Conservation (phyloP, 2,329 filamentous ascomycete genomes). For the Talaromyces albobiverticillius region DNA sequence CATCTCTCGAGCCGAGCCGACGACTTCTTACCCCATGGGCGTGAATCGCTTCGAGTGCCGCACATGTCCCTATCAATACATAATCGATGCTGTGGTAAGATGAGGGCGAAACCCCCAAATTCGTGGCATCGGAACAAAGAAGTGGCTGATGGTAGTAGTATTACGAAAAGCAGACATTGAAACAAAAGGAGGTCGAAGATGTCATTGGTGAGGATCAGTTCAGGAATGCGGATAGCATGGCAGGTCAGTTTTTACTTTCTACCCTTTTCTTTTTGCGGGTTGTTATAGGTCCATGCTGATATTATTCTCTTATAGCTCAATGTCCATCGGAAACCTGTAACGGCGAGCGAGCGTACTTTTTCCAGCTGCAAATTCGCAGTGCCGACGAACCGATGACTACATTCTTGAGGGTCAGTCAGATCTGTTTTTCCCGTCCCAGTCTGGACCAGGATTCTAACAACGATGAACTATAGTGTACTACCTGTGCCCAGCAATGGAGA, state of each 20-base stretch:
- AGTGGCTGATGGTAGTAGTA: conserved; percentile 44
- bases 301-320: conserved; percentile 55
- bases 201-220: conserved; percentile 84
- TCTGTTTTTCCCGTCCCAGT: too few relatives aligned
- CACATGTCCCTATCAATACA: conserved; percentile 89
- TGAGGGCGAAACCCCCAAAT: background rate
- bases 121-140: background rate
- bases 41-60: conserved; percentile 89
- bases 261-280: conserved; percentile 7
- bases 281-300: conserved; percentile 9
- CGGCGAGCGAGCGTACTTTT: conserved; percentile 84
- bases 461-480: conserved; percentile 39
- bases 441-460: too few relatives aligned
- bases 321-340: conserved; percentile 79
- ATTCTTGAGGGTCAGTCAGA: conserved; percentile 79
- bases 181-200: conserved; percentile 82
- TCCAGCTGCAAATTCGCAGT: conserved; percentile 95
- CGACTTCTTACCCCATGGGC: conserved; percentile 38
- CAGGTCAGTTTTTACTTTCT: conserved; percentile 43
- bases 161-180: conserved; percentile 76
- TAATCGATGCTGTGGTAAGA: conserved; percentile 60
- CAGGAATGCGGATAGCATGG: conserved; percentile 85
- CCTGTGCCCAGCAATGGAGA: conserved; percentile 47
- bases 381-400: conserved; percentile 98
- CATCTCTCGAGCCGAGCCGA: conserved; percentile 40